Conservation (phyloP, 148 eudicot genomes). For the Rhododendron mucronatum region DNA sequence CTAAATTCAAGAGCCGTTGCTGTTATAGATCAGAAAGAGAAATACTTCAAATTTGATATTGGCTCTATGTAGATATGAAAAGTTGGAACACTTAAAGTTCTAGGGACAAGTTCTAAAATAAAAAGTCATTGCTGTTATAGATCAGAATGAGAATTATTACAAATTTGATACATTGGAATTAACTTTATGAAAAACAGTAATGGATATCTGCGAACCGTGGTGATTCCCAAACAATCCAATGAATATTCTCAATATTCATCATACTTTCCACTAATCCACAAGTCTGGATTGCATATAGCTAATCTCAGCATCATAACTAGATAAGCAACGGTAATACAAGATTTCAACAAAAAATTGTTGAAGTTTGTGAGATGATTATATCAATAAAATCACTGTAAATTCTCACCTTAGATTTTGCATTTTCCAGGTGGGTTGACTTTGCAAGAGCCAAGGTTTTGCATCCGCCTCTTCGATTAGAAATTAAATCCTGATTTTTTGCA, state of each 20-base stretch:
- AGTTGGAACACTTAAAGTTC: not conserved
- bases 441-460: not conserved
- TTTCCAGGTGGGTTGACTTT: conserved; percentile 13
- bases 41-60: not conserved
- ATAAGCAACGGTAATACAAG: not conserved
- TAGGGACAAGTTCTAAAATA: not conserved
- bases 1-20: not conserved
- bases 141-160: no score
- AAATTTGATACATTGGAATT: not conserved
- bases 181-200: not conserved
- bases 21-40: no score
- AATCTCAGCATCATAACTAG: not conserved
- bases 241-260: not conserved
- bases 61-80: conserved; percentile 8
- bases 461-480: not conserved
- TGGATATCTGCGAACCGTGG: not conserved
- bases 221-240: not conserved
- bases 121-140: not conserved
- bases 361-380: not conserved
- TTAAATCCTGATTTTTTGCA: conserved; percentile 5
- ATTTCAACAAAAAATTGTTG: not conserved
- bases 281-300: not conserved
- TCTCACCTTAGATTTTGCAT: conserved; percentile 43
- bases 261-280: not conserved
- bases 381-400: not conserved